phyloP scores from a whole-genome alignment of 139 green algal genomes.

The Parachlorella kessleri region DNA sequence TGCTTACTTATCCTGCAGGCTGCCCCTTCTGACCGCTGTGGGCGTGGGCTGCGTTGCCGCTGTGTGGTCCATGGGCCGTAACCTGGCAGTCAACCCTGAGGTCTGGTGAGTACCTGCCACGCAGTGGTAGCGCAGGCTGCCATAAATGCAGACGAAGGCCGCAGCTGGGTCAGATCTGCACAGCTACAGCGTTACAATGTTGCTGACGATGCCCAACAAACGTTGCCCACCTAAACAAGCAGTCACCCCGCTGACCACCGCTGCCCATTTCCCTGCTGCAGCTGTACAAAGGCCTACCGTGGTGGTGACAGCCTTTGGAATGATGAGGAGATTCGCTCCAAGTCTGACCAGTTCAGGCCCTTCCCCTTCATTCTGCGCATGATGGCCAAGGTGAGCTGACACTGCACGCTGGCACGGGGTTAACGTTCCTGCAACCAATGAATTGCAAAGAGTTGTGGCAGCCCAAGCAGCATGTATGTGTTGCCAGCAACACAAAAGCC shows the following conservation, averaged over 20 bases:
- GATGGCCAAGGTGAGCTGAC: neutral
- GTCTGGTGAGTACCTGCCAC: slow-evolving; percentile 29
- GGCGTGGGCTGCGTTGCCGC: neutral
- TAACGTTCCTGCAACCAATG: too few relatives aligned
- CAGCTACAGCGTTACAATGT: neutral
- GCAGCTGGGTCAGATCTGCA: neutral
- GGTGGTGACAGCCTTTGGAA: slow-evolving; percentile 2
- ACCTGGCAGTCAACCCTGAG: slow-evolving; percentile 22
- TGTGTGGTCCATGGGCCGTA: slow-evolving; percentile 15
- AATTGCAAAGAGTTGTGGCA: too few relatives aligned
- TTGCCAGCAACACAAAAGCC: too few relatives aligned
- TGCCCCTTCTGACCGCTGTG: slow-evolving; percentile 17
- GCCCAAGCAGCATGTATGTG: too few relatives aligned
- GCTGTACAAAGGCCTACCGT: neutral
- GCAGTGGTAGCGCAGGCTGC: too few relatives aligned
- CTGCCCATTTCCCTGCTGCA: neutral
- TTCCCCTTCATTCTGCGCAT: neutral
- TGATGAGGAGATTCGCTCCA: neutral
- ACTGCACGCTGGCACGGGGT: too few relatives aligned
- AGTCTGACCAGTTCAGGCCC: neutral
- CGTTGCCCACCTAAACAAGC: too few relatives aligned
- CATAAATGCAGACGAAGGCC: too few relatives aligned
- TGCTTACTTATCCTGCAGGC: slow-evolving; percentile 18
- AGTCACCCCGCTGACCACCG: too few relatives aligned
- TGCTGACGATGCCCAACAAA: too few relatives aligned